Evolutionary conservation across 2,329 filamentous ascomycete species (phyloP).

Genomic region (Botryotinia narcissicola): DNA sequence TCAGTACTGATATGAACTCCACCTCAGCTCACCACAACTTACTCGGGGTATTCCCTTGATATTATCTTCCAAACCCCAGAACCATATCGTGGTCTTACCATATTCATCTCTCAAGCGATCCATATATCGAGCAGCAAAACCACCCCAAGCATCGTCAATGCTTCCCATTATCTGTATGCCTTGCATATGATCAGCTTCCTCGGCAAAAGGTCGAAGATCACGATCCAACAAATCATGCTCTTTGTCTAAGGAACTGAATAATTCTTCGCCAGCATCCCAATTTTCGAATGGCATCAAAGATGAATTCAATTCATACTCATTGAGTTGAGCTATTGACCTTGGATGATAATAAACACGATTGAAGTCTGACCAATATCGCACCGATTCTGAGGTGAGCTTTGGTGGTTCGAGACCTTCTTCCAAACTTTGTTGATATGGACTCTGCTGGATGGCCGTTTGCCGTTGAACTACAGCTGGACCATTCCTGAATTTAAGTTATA

Average conservation of each 20-base stretch:
- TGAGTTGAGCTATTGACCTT: conserved; percentile 78
- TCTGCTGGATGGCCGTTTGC: conserved; percentile 64
- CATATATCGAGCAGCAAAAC: conserved; percentile 69
- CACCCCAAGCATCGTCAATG: conserved; percentile 77
- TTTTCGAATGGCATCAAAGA: conserved; percentile 78
- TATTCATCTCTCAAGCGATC: conserved; percentile 86
- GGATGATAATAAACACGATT: conserved; percentile 92
- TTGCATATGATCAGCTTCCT: conserved; percentile 92
- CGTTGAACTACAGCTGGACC: conserved; percentile 66
- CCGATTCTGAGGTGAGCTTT: conserved; percentile 62
- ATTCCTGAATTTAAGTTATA: conserved; percentile 49
- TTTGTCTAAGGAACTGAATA: conserved; percentile 70
- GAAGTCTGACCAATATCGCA: conserved; percentile 98
- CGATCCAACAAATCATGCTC: conserved; percentile 86
- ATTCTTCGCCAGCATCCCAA: conserved; percentile 69
- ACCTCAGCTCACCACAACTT: conserved; percentile 32
- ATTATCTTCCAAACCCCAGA: conserved; percentile 75
- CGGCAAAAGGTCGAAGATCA: conserved; percentile 83
- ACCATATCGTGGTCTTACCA: conserved; percentile 81
- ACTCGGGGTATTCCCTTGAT: conserved; percentile 54
- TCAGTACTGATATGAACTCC: conserved; percentile 22
- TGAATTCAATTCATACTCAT: conserved; percentile 82
- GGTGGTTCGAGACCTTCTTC: conserved; percentile 66
- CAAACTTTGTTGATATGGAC: conserved; percentile 75
- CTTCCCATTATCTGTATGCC: conserved; percentile 75